Evolutionary conservation across 2,329 filamentous ascomycete genomes (phyloP).

Genomic region (Colletotrichum sp.): DNA sequence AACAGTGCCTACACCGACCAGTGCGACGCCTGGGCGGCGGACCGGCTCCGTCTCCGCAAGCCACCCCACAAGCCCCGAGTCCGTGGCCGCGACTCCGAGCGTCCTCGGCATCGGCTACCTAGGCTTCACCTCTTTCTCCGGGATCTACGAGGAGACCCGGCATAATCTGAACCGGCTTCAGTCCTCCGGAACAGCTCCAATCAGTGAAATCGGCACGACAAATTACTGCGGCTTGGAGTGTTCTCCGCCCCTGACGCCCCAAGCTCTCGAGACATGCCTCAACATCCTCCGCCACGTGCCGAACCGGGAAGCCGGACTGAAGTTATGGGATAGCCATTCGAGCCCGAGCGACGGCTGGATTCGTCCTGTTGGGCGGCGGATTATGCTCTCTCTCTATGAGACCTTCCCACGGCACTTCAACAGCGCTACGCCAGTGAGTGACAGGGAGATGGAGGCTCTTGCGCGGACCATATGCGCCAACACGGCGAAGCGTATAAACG

Average conservation of each 20-base stretch:
- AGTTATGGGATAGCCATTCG: slow-evolving; percentile 24
- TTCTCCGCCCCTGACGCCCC: slow-evolving; percentile 6
- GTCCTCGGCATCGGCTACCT: slow-evolving; percentile 40
- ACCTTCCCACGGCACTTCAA: slow-evolving; percentile 25
- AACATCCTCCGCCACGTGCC: slow-evolving; percentile 42
- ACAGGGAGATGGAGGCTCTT: slow-evolving; percentile 37
- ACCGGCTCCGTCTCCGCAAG: slow-evolving; percentile 10
- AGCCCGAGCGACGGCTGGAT: slow-evolving; percentile 37
- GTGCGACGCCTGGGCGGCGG: not conserved
- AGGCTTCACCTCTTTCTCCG: slow-evolving; percentile 49
- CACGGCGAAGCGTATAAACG: slow-evolving; percentile 37
- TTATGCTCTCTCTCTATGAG: slow-evolving; percentile 36
- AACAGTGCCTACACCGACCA: not conserved
- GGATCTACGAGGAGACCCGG: slow-evolving; percentile 46
- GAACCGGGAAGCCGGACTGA: slow-evolving; percentile 23
- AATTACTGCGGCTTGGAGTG: slow-evolving; percentile 3
- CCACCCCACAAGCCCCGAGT: slow-evolving; percentile 17
- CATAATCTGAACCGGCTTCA: slow-evolving; percentile 41
- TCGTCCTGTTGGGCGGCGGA: slow-evolving; percentile 28
- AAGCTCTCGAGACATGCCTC: slow-evolving; percentile 39
- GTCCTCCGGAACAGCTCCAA: not conserved
- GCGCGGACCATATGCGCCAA: slow-evolving; percentile 41
- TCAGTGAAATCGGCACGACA: slow-evolving; percentile 4
- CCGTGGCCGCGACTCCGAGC: not conserved
- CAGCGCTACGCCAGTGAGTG: slow-evolving; percentile 29